phyloP scores from a whole-genome alignment of 169 alveolate species.

The Cryptosporidium muris region DNA sequence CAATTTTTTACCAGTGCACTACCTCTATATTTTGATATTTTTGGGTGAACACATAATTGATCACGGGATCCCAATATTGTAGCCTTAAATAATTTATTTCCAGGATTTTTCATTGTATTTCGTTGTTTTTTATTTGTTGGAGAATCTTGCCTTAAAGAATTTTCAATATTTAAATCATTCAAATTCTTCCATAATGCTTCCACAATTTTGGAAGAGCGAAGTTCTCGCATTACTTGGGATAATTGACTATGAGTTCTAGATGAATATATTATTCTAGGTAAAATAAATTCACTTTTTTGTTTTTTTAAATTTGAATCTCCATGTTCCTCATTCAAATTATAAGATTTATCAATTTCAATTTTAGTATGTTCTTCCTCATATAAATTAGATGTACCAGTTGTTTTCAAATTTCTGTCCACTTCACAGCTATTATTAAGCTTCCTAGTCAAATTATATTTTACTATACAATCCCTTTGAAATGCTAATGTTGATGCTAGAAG shows the following conservation, averaged over 20 bases:
- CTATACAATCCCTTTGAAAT: slow-evolving; percentile 64
- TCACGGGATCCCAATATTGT: slow-evolving; percentile 90
- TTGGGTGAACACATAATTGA: slow-evolving; percentile 88
- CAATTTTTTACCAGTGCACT: slow-evolving; percentile 80
- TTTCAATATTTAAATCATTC: slow-evolving; percentile 35
- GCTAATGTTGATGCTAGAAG: slow-evolving; percentile 91
- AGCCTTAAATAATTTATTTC: slow-evolving; percentile 81
- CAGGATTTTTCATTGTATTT: slow-evolving; percentile 75
- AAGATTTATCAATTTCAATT: slow-evolving; percentile 46
- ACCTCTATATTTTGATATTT: slow-evolving; percentile 79
- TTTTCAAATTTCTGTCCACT: slow-evolving; percentile 72
- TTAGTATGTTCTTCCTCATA: slow-evolving; percentile 65
- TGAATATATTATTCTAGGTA: slow-evolving; percentile 87
- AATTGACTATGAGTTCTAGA: slow-evolving; percentile 93
- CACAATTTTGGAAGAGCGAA: slow-evolving; percentile 73
- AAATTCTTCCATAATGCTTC: slow-evolving; percentile 39
- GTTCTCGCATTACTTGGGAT: slow-evolving; percentile 88
- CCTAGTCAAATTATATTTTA: slow-evolving; percentile 30
- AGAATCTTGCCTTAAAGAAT: slow-evolving; percentile 2
- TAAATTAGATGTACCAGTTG: slow-evolving; percentile 74
- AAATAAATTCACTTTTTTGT: slow-evolving; percentile 41
- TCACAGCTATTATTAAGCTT: slow-evolving; percentile 18
- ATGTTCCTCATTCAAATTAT: slow-evolving; percentile 56
- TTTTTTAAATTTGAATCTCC: slow-evolving; percentile 42
- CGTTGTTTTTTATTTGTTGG: slow-evolving; percentile 71